Conservation (phyloP, 257 asterid species). For the Lycium ferocissimum region DNA sequence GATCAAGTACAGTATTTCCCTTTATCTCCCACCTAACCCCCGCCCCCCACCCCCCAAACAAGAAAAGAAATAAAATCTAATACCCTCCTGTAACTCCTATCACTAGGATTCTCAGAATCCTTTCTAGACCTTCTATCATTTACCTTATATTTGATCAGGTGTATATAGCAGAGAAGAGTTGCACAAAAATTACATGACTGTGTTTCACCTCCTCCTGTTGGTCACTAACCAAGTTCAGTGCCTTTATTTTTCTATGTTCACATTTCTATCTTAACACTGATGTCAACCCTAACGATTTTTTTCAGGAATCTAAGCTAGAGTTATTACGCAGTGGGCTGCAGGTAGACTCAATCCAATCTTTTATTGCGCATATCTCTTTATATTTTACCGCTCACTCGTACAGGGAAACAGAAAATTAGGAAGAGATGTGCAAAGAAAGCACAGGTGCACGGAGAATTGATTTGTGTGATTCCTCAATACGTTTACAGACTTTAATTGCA, state of each 20-base stretch:
- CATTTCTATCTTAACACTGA: constrained; percentile 30
- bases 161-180: background rate
- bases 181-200: background rate
- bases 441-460: background rate
- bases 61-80: background rate
- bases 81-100: background rate
- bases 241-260: constrained; percentile 25
- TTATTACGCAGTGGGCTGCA: constrained; percentile 61
- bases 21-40: background rate
- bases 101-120: background rate
- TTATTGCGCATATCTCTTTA: background rate
- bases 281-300: constrained; percentile 35
- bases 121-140: background rate
- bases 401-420: background rate
- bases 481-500: background rate
- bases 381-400: background rate
- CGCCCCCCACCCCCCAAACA: background rate
- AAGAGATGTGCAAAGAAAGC: background rate
- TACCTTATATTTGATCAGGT: background rate
- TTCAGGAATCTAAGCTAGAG: constrained; percentile 89
- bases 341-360: constrained; percentile 44
- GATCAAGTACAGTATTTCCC: constrained; percentile 66
- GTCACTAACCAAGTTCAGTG: background rate
- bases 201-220: background rate
- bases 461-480: background rate